Percentiles rank a stretch among this genome's conserved stretches.
Evolutionary conservation across 192 early-diverging fungal species (phyloP).

Genomic region (Entophlyctis luteolus): DNA sequence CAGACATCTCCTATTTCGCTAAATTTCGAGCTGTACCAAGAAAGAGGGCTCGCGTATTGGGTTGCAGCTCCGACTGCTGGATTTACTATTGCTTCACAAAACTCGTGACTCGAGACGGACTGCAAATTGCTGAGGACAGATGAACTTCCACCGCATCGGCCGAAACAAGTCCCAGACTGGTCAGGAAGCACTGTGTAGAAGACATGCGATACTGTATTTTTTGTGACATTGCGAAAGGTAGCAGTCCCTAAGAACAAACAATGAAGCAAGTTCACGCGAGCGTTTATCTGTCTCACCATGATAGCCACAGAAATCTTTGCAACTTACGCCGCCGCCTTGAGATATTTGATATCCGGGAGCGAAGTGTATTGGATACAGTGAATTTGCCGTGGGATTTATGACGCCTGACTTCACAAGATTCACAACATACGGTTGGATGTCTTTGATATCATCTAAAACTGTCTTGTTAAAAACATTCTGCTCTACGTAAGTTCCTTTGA

Average conservation of each 20-base stretch:
- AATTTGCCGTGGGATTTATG: constrained; percentile 19
- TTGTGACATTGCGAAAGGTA: neutral
- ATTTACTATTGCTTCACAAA: constrained; percentile 28
- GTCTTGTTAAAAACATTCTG: neutral
- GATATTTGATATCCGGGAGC: neutral
- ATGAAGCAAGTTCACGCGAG: neutral
- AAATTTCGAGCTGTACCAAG: constrained; percentile 30
- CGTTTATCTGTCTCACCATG: neutral
- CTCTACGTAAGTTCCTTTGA: neutral
- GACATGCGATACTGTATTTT: neutral
- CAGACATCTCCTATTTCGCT: constrained; percentile 34
- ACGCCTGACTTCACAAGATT: constrained; percentile 5
- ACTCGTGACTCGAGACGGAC: constrained; percentile 25
- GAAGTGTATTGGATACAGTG: constrained; percentile 21
- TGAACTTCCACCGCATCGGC: constrained; percentile 11
- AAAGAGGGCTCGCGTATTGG: neutral
- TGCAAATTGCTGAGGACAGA: constrained; percentile 7
- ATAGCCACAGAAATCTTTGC: constrained; percentile 3
- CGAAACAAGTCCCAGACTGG: constrained; percentile 11
- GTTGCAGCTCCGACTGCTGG: constrained; percentile 28
- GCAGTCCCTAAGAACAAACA: constrained; percentile 6
- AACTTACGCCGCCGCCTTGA: neutral
- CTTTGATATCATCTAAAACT: neutral
- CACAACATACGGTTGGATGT: neutral
- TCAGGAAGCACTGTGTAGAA: constrained; percentile 37